Conservation (phyloP, 139 green algal species). For the Chlamydomonas asymmetrica region DNA sequence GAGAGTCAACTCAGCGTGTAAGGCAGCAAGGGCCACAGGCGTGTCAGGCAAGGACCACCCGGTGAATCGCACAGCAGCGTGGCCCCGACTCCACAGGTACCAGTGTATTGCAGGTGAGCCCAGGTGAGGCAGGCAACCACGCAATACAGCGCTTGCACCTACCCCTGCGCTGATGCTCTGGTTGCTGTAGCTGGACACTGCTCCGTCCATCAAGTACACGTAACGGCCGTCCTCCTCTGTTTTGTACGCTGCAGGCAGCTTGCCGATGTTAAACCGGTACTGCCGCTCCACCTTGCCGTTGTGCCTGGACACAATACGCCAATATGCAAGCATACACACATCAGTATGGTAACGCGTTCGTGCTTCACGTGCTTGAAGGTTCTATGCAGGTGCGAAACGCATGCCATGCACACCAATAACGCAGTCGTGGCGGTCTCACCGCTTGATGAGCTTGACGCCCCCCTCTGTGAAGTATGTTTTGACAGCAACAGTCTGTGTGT, state of each 20-base stretch:
- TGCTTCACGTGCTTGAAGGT: too few species aligned
- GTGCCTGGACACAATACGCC: too few species aligned
- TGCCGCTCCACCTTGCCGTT: slow-evolving; percentile 74
- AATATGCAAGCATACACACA: not conserved
- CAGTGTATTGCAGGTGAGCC: not conserved
- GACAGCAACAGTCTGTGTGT: slow-evolving; percentile 58
- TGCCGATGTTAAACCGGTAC: slow-evolving; percentile 67
- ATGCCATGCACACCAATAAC: not conserved
- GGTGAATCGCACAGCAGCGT: too few species aligned
- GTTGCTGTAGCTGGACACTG: slow-evolving; percentile 67
- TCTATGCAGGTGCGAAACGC: too few species aligned
- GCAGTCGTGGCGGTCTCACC: too few species aligned
- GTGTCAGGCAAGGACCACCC: too few species aligned
- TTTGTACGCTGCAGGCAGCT: slow-evolving; percentile 79
- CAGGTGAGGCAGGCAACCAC: not conserved
- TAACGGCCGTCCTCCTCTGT: slow-evolving; percentile 59
- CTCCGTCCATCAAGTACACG: slow-evolving; percentile 77
- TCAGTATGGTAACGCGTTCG: not conserved
- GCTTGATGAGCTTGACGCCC: slow-evolving; percentile 68
- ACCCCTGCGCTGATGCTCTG: slow-evolving; percentile 30
- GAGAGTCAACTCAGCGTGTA: too few species aligned
- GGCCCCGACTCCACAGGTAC: too few species aligned
- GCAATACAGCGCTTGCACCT: not conserved
- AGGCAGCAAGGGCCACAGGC: too few species aligned
- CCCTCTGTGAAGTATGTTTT: slow-evolving; percentile 75